Base-by-base conservation (phyloP, 306 rosid genomes). In the Erythrophleum fordii region DNA sequence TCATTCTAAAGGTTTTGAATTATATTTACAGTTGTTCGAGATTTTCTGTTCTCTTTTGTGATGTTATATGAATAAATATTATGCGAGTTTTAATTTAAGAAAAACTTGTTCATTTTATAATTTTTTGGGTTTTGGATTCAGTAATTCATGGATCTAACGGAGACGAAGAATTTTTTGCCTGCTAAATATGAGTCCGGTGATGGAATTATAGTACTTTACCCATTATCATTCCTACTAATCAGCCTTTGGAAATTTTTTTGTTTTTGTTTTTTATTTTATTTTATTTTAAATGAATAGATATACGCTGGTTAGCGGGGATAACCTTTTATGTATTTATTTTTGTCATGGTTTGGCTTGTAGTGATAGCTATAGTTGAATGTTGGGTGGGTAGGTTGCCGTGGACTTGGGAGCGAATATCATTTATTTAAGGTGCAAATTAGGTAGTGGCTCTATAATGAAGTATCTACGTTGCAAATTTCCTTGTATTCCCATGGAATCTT, bases 351-450 rank as follows among this genome's bases (percentile, higher is more conserved):
- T 59, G 44, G 69, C 17, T 62, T 64, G 76, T 3, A 34, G 37
- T 39, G 13, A 17, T 72, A 69, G 39, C 75, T 64, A 48, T 34
- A 31, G 53, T 34, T 83, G 20, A 78, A 64, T 53, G 86, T 37
- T 81, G 41, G 79, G 77, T 81, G 41, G 79, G 77, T 49, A 62
- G 74, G 10, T 65, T 35, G 70, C 35, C 7, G 58, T 53, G 74
- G 69, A 18, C 69, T 6, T 23, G 48, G 39, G 55, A 70, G 66
- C 22, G 53, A 41, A 58, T 68, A 41, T 14, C 72, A 58, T 70
- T 45, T 39, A 8, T 51, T 49, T 51, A 48, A 41, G 41, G 56
- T 56, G 28, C 34, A 62, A 59, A 48, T 62, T 16, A 20, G 59
- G 11, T 0, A 14, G 42, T 62, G 68, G 22, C 58, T 56, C n/a